Conservation (phyloP, 1,284 basidiomycete genomes). For the Afroboletus lepidellus region DNA sequence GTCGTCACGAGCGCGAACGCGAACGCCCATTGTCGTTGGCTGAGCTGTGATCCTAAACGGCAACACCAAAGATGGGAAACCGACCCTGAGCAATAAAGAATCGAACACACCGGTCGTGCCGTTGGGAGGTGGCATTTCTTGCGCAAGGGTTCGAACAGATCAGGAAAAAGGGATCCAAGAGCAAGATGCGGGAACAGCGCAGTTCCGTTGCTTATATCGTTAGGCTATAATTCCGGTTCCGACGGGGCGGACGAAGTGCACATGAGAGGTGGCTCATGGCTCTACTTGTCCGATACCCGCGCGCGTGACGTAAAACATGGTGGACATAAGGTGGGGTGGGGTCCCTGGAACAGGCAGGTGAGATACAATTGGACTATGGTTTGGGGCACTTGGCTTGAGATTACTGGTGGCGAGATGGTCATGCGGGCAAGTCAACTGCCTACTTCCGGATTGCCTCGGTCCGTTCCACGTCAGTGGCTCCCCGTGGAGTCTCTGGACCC, state of each 20-base stretch:
- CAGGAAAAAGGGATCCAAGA: constrained; percentile 7
- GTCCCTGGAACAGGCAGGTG: constrained; percentile 7
- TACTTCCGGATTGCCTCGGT: too few relatives aligned
- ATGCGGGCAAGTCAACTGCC: constrained; percentile 11
- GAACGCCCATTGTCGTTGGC: constrained; percentile 47
- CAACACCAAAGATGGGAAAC: neutral
- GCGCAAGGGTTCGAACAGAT: neutral
- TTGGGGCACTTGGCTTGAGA: neutral
- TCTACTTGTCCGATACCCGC: neutral
- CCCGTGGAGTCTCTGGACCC: too few relatives aligned
- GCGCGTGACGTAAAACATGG: neutral
- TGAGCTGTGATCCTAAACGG: constrained; percentile 45
- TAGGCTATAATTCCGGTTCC: neutral
- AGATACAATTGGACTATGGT: neutral
- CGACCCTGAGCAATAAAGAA: neutral
- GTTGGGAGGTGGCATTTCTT: constrained; percentile 30
- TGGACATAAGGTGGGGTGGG: constrained; percentile 1
- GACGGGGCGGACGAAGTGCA: constrained; percentile 1
- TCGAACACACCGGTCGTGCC: constrained; percentile 39
- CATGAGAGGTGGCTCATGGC: neutral
- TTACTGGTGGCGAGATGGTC: constrained; percentile 3
- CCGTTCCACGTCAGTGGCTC: neutral
- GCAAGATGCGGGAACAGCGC: neutral
- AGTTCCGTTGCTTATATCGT: constrained; percentile 20
- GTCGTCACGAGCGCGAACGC: constrained; percentile 75